Evolutionary conservation across 805 yeast species (phyloP).

Genomic region (Saccharomycodes ludwigii): DNA sequence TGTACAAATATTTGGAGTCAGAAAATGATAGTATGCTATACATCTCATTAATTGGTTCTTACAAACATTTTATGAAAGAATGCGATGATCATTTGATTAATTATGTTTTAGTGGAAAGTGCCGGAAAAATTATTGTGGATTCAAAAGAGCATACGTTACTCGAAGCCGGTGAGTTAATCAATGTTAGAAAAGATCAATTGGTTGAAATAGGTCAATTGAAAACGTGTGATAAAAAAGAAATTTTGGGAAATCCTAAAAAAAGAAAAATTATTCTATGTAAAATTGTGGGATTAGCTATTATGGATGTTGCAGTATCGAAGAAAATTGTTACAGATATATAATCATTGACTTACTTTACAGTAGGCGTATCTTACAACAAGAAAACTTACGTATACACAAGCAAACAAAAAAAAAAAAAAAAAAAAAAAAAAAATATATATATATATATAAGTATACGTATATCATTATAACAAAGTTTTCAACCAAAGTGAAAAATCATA

Average conservation of each 20-base stretch:
- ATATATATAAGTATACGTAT: too few species aligned
- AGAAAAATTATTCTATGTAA: constrained; percentile 34
- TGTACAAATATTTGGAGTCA: constrained; percentile 19
- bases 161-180: constrained; percentile 58
- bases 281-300: constrained; percentile 50
- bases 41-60: constrained; percentile 53
- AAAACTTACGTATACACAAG: too few species aligned
- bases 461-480: constrained; percentile 9
- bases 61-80: constrained; percentile 57
- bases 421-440: too few species aligned
- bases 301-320: constrained; percentile 47
- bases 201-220: constrained; percentile 35
- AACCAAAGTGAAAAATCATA: constrained; percentile 21
- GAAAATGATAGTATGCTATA: constrained; percentile 20
- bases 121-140: constrained; percentile 40
- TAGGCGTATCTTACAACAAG: too few species aligned
- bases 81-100: constrained; percentile 34
- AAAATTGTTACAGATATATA: constrained; percentile 20
- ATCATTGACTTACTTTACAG: too few species aligned
- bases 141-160: constrained; percentile 40
- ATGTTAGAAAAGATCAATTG: constrained; percentile 28
- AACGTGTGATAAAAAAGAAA: constrained; percentile 5
- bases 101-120: constrained; percentile 22
- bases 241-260: constrained; percentile 9
- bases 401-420: too few species aligned